A percentile compares a stretch with the other conserved stretches of the same genome.
phyloP scores from a whole-genome alignment of 257 asterid species.

The Penstemon eatonii region DNA sequence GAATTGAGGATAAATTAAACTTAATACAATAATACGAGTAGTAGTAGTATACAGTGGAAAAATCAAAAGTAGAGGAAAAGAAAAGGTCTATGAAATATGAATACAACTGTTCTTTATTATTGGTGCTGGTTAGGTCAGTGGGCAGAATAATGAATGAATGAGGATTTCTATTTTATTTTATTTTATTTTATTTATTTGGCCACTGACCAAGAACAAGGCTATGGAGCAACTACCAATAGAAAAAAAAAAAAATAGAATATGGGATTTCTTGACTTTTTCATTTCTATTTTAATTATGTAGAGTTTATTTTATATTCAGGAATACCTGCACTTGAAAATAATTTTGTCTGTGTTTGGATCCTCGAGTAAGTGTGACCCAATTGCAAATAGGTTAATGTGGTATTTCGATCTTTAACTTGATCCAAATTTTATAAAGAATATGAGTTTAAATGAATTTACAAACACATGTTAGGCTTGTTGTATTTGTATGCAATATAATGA shows the following conservation, averaged over 20 bases:
- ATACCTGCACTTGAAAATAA: too few relatives aligned
- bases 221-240: background rate
- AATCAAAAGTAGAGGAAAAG: conserved; percentile 7
- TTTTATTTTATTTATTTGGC: conserved; percentile 1
- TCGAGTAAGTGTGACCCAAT: too few relatives aligned
- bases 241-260: background rate
- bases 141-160: conserved; percentile 19
- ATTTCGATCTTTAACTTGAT: too few relatives aligned
- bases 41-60: conserved; percentile 9
- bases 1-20: background rate
- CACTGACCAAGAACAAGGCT: background rate
- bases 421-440: too few relatives aligned
- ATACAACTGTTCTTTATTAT: background rate
- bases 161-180: background rate
- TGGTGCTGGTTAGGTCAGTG: conserved; percentile 20
- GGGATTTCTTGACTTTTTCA: background rate
- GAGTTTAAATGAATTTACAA: too few relatives aligned
- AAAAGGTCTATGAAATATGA: conserved; percentile 21
- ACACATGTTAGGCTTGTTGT: too few relatives aligned
- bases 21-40: background rate
- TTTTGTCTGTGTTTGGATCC: too few relatives aligned
- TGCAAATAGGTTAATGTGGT: too few relatives aligned
- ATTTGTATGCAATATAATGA: too few relatives aligned
- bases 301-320: background rate
- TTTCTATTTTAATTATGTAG: background rate